Evolutionary conservation across 2,329 filamentous ascomycete species (phyloP).

Genomic region (Penicillium expansum): DNA sequence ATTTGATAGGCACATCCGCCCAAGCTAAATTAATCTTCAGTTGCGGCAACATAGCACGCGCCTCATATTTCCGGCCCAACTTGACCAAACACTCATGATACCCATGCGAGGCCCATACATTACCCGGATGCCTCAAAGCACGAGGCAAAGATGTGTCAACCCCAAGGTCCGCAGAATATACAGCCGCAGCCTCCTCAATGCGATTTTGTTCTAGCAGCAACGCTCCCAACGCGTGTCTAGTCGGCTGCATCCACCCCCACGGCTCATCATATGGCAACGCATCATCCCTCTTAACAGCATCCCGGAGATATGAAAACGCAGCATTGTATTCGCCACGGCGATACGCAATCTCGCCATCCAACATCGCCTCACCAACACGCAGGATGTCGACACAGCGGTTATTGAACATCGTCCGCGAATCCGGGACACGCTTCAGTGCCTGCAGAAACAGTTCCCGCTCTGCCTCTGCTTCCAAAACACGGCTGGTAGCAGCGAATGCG

Average conservation of each 20-base stretch:
- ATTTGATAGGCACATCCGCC: conserved; percentile 59
- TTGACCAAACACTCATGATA: conserved; percentile 66
- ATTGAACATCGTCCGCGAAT: conserved; percentile 65
- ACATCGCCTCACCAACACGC: conserved; percentile 60
- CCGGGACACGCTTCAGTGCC: conserved; percentile 53
- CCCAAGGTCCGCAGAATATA: conserved; percentile 63
- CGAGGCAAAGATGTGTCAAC: conserved; percentile 58
- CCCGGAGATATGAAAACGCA: conserved; percentile 60
- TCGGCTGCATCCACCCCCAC: conserved; percentile 78
- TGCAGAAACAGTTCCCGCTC: conserved; percentile 53
- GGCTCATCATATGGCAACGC: conserved; percentile 68
- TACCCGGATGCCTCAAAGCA: conserved; percentile 66
- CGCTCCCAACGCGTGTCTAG: conserved; percentile 67
- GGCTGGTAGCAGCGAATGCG: conserved; percentile 60
- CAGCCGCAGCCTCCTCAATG: conserved; percentile 53
- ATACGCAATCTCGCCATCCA: conserved; percentile 72
- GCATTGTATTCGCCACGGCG: conserved; percentile 56
- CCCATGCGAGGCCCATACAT: conserved; percentile 73
- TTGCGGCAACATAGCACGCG: conserved; percentile 47
- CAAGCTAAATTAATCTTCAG: conserved; percentile 52
- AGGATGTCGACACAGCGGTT: conserved; percentile 66
- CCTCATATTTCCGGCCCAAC: conserved; percentile 51
- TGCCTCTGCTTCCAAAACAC: conserved; percentile 53
- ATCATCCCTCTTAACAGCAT: conserved; percentile 61
- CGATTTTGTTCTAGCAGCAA: conserved; percentile 65